phyloP scores from a whole-genome alignment of 2,329 filamentous ascomycete genomes.

The Basipetospora sp. region DNA sequence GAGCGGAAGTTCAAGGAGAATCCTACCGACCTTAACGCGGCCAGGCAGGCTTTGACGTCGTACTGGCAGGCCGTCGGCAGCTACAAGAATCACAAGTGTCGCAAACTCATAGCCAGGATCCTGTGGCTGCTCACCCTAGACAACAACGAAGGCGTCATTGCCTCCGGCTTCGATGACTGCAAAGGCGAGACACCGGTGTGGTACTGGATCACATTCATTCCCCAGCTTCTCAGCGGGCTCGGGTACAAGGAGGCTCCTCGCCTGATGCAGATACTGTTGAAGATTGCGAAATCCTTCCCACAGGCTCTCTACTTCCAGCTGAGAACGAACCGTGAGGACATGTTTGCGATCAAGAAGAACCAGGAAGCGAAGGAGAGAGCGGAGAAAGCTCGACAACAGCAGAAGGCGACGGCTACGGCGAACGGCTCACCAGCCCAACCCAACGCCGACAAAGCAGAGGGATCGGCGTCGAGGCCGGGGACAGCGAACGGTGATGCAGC shows the following conservation, averaged over 20 bases:
- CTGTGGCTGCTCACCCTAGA: constrained; percentile 92
- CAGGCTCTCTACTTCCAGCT: constrained; percentile 94
- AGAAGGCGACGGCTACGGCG: constrained; percentile 29
- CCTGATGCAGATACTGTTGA: constrained; percentile 71
- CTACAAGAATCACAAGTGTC: constrained; percentile 92
- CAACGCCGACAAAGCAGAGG: constrained; percentile 37
- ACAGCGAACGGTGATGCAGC: constrained; percentile 32
- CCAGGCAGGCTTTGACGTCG: constrained; percentile 83
- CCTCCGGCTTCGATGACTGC: constrained; percentile 81
- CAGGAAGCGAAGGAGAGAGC: constrained; percentile 61
- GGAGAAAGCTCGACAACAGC: constrained; percentile 17
- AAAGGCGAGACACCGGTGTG: constrained; percentile 95
- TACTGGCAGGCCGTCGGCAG: constrained; percentile 91
- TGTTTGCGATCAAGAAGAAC: constrained; percentile 78
- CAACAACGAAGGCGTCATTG: constrained; percentile 69
- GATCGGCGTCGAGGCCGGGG: constrained; percentile 28
- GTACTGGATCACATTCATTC: constrained; percentile 99
- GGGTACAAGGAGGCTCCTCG: constrained; percentile 82
- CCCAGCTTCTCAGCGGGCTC: constrained; percentile 81
- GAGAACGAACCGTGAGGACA: constrained; percentile 84
- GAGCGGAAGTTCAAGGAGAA: constrained; percentile 92
- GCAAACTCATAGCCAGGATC: constrained; percentile 83
- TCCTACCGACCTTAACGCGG: constrained; percentile 64
- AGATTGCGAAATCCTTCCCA: constrained; percentile 89
- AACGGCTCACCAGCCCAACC: constrained; percentile 32